Evolutionary conservation across 768 basidiomycete genomes (phyloP).

Genomic region (Agrocybe praecox): DNA sequence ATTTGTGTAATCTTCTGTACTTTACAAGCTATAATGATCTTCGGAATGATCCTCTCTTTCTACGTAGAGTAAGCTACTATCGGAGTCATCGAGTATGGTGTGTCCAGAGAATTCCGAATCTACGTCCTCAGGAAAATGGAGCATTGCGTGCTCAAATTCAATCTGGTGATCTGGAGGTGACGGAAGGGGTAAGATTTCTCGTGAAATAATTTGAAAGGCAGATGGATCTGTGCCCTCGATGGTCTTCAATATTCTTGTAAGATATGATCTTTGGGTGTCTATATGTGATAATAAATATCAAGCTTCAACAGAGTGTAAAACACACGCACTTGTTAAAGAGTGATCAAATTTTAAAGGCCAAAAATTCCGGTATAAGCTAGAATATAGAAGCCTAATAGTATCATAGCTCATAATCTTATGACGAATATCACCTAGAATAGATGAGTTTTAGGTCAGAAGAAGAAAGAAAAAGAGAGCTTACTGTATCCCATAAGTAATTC

Average conservation of each 20-base stretch:
- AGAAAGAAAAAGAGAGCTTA: neutral
- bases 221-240: neutral
- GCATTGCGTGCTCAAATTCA: neutral
- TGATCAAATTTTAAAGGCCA: neutral
- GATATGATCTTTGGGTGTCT: conserved; percentile 1
- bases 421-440: conserved; percentile 2
- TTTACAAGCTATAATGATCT: neutral
- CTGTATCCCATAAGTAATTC: conserved; percentile 1
- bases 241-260: neutral
- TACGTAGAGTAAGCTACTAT: conserved; percentile 5
- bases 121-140: neutral
- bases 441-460: neutral
- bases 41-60: neutral
- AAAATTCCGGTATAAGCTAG: neutral
- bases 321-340: neutral
- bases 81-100: neutral
- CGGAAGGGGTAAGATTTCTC: neutral
- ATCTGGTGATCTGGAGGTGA: neutral
- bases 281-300: neutral
- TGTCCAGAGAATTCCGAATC: neutral
- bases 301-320: neutral
- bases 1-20: neutral
- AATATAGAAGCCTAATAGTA: conserved; percentile 2
- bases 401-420: neutral
- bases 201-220: neutral